phyloP scores from a whole-genome alignment of 148 eudicot genomes.

The Amaranthus palmeri region DNA sequence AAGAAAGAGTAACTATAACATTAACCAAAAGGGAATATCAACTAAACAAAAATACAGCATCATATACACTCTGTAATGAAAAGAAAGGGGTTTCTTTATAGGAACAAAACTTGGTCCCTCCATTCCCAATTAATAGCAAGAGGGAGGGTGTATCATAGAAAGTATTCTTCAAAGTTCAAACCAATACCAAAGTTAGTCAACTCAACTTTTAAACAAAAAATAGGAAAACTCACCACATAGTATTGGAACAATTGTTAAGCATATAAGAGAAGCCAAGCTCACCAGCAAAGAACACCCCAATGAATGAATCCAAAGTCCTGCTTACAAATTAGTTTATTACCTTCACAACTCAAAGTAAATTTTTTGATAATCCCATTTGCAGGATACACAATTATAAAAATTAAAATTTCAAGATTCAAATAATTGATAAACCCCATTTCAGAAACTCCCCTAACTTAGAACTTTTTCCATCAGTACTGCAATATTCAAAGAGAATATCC shows the following conservation, averaged over 20 bases:
- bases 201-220: background rate
- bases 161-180: background rate
- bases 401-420: no score
- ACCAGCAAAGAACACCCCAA: slow-evolving; percentile 93
- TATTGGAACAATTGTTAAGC: slow-evolving; percentile 71
- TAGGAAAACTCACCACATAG: slow-evolving; percentile 64
- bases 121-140: no score
- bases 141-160: background rate
- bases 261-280: slow-evolving; percentile 97
- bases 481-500: no score
- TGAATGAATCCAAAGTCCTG: slow-evolving; percentile 84
- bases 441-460: no score
- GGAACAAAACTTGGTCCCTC: no score
- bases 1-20: background rate
- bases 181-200: background rate
- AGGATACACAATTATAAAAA: no score
- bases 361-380: no score
- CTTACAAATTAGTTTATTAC: background rate
- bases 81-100: no score
- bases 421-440: no score
- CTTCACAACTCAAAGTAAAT: no score
- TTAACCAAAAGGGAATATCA: background rate
- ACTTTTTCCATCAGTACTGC: no score
- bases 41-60: background rate
- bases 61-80: no score